phyloP scores from a whole-genome alignment of 352 stramenopile species.

The Globisporangium acanthophoron region DNA sequence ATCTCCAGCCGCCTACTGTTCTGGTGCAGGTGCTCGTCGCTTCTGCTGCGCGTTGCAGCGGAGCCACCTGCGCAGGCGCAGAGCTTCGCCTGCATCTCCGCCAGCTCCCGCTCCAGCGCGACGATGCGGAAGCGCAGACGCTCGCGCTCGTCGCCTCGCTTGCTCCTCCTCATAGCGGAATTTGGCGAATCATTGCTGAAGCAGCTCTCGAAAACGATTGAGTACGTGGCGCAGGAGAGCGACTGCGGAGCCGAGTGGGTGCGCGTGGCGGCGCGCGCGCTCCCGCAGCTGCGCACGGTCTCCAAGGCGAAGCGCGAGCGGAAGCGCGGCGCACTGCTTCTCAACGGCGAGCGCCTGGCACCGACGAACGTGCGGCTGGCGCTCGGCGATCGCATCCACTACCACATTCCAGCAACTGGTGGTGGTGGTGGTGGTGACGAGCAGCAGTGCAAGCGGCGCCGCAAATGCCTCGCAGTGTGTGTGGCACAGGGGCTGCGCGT shows the following conservation, averaged over 20 bases:
- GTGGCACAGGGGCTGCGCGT: slow-evolving; percentile 45
- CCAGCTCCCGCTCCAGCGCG: too few species aligned
- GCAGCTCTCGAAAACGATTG: slow-evolving; percentile 22
- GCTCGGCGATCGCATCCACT: slow-evolving; percentile 30
- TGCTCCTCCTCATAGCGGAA: too few species aligned
- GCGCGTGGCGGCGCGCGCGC: slow-evolving; percentile 40
- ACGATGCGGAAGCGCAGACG: too few species aligned
- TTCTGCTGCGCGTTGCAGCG: too few species aligned
- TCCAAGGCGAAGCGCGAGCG: slow-evolving; percentile 65
- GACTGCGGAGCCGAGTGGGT: slow-evolving; percentile 31
- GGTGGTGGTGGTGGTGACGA: too few species aligned
- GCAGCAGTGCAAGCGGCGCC: neutral
- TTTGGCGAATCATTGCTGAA: too few species aligned
- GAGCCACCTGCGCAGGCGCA: too few species aligned
- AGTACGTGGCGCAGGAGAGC: slow-evolving; percentile 45
- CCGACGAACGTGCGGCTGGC: slow-evolving; percentile 24
- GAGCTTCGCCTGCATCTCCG: too few species aligned
- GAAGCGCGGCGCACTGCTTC: slow-evolving; percentile 23
- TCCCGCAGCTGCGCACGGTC: slow-evolving; percentile 38
- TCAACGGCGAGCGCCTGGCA: slow-evolving; percentile 36
- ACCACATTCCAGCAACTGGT: neutral
- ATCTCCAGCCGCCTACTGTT: too few species aligned
- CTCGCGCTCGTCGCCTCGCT: too few species aligned
- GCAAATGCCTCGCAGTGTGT: slow-evolving; percentile 34
- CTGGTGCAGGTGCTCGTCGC: too few species aligned